Base-by-base conservation (phyloP, 2,329 filamentous ascomycete species). In the Dryadomyces quercus-mongolicae region DNA sequence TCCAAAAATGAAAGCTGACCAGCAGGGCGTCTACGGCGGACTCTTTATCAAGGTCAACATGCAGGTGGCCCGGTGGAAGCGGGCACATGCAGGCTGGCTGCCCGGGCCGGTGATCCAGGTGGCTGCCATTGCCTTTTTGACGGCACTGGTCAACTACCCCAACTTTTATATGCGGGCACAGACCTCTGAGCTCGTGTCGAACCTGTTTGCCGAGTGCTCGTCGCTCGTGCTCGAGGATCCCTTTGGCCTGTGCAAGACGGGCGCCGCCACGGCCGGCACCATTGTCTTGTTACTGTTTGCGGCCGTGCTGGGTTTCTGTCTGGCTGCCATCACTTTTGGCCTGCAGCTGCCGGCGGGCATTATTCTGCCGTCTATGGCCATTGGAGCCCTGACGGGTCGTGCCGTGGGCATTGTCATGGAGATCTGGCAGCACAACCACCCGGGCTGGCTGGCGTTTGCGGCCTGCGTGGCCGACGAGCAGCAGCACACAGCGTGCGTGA, bases 91-190 rank as follows among this genome's bases (percentile, higher is more conserved):
- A 16, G 31, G 7, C 38, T 82, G 81, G 65, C 80, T 89, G 16
- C 82, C 85, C 36, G 80, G 80, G 5, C 91, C 93, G 2, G 74
- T 96, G 31, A 68, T 78, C 15, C 91, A 97, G 70, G 92, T 97
- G 10, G 71, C 85, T 21, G 69, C 82, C n/a, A 81, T 95, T 22
- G 84, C 92, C 5, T 72, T 91, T 45, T 65, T 95, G 21, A 95
- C 91, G 1, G 89, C 92, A 1, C 67, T 97, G 47, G 80, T 97
- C 68, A 96, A 95, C 72, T 98, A 90, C 63, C 93, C 93, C 12
- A 95, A 96, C 69, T 85, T 90, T 54, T 97, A 96, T 69, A 95
- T 97, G 85, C 86, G 93, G 61, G 86, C 90, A 3, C 92, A 97
- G 66, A 82, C 87, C 21, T 91, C 90, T 0, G 89, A 96, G 66